phyloP scores from a whole-genome alignment of 2,329 filamentous ascomycete genomes.

The Penicillium capsulatum region DNA sequence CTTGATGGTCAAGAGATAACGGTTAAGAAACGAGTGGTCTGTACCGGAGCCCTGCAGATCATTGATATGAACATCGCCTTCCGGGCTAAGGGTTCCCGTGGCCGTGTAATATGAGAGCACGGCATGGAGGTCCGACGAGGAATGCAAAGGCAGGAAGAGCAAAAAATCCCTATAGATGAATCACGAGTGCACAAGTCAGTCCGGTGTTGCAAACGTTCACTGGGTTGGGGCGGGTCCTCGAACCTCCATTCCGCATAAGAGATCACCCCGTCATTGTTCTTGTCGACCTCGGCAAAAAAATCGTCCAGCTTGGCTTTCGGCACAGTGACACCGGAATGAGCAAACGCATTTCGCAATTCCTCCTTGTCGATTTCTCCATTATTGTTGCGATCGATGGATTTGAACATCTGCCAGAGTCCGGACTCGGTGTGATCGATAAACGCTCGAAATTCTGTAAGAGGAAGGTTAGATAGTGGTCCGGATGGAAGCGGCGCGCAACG shows the following conservation, averaged over 20 bases:
- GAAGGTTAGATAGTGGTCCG: neutral
- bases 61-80: slow-evolving; percentile 92
- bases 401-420: slow-evolving; percentile 77
- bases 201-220: neutral
- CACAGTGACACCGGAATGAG: slow-evolving; percentile 71
- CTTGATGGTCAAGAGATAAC: slow-evolving; percentile 32
- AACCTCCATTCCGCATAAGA: slow-evolving; percentile 97
- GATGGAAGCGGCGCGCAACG: neutral
- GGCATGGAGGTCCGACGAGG: slow-evolving; percentile 62
- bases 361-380: slow-evolving; percentile 81
- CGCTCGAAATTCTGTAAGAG: slow-evolving; percentile 72
- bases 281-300: slow-evolving; percentile 88
- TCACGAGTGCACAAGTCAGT: slow-evolving; percentile 9
- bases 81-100: slow-evolving; percentile 81
- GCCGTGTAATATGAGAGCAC: slow-evolving; percentile 89
- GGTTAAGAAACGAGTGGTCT: slow-evolving; percentile 41
- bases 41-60: slow-evolving; percentile 94
- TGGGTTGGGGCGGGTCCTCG: slow-evolving; percentile 34
- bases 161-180: slow-evolving; percentile 73
- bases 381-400: slow-evolving; percentile 76
- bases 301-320: slow-evolving; percentile 70
- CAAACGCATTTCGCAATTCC: slow-evolving; percentile 78
- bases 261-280: slow-evolving; percentile 80
- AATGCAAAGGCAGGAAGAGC: slow-evolving; percentile 72
- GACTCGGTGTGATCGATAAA: slow-evolving; percentile 86